Evolutionary conservation across 345 rosid species (phyloP), one percentile per base, ranked within the genome.

Genomic region (Syzygium aqueum): DNA sequence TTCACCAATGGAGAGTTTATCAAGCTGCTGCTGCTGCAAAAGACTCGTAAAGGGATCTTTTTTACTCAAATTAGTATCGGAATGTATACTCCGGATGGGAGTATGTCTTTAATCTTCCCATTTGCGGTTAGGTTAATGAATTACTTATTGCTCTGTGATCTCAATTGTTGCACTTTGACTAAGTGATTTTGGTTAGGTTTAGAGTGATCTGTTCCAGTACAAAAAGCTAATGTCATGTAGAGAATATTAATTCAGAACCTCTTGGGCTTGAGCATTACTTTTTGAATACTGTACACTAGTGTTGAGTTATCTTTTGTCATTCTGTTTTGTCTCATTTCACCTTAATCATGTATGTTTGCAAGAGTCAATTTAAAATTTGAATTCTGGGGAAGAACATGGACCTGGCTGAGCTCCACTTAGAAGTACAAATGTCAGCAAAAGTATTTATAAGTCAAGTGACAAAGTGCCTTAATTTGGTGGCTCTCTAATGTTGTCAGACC

Each of bases 1-100:
- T 97, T 90, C 99, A 94, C 88, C 98, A 95, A 91, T 95, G 96
- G 77, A 94, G 96, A 88, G 89, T 92, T 87, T 92, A 91, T 86
- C 95, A 94, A 89, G 92, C 92, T 89, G 84, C 90, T 23, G 89
- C 90, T 46, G 86, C 92, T 90, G 87, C 87, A 87, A 86, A 94
- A 93, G 51, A 90, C 89, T 49, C 93, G 92, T 93, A 86, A 78
- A 78, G 87, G 27, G 23, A 16, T 73, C 27, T 73, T 73, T 73
- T 9, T 37, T 19, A 33, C 22, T 73, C 14, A 21, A 37, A 73
- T 37, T 27, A 73, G 82, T 21, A 73, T 37, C 49, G 19, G 82
- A 37, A 73, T 73, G 82, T 37, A 33, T 73, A 19, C 49, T 37
- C 80, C 49, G 37, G 80, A 73, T 19, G 80, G 21, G 49, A 73